phyloP scores from a whole-genome alignment of 2,329 filamentous ascomycete species.

The Lachnellula willkommii region DNA sequence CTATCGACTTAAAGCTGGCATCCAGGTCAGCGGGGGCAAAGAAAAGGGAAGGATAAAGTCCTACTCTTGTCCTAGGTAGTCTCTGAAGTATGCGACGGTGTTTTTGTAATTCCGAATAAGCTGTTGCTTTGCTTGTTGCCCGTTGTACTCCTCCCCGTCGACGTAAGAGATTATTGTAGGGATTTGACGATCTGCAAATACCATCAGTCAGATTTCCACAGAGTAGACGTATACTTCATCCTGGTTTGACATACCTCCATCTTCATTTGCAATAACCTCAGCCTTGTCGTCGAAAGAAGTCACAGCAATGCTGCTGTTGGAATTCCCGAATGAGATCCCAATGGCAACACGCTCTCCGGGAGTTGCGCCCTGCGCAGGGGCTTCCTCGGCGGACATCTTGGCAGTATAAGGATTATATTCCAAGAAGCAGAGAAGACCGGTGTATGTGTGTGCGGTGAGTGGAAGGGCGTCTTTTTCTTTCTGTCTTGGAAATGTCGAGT shows the following conservation, averaged over 20 bases:
- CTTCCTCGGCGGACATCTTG: conserved; percentile 29
- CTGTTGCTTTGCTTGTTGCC: conserved; percentile 90
- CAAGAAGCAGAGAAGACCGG: neutral
- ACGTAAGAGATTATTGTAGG: conserved; percentile 92
- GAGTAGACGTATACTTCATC: neutral
- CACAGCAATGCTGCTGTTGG: conserved; percentile 94
- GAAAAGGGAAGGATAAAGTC: conserved; percentile 25
- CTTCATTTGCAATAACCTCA: conserved; percentile 98
- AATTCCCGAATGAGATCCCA: conserved; percentile 96
- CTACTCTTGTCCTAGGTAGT: conserved; percentile 91
- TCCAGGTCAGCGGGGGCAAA: conserved; percentile 17
- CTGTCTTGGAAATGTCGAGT: neutral
- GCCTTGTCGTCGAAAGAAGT: conserved; percentile 91
- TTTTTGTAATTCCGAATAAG: conserved; percentile 88
- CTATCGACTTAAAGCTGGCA: conserved; percentile 81
- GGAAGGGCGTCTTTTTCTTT: neutral
- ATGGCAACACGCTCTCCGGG: conserved; percentile 67
- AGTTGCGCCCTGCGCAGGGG: conserved; percentile 31
- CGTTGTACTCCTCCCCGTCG: conserved; percentile 93
- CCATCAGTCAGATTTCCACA: neutral
- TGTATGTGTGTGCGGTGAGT: neutral
- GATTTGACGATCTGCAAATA: conserved; percentile 78
- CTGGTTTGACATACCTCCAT: conserved; percentile 65
- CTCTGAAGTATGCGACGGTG: conserved; percentile 92
- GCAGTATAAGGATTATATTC: neutral